A percentile compares a stretch with the other conserved stretches of the same genome.
These are phyloP conservation scores for Rugonectria rugulosa DNA, from an alignment of 2,329 filamentous ascomycete species.

Conservation along the genomic window DNA sequence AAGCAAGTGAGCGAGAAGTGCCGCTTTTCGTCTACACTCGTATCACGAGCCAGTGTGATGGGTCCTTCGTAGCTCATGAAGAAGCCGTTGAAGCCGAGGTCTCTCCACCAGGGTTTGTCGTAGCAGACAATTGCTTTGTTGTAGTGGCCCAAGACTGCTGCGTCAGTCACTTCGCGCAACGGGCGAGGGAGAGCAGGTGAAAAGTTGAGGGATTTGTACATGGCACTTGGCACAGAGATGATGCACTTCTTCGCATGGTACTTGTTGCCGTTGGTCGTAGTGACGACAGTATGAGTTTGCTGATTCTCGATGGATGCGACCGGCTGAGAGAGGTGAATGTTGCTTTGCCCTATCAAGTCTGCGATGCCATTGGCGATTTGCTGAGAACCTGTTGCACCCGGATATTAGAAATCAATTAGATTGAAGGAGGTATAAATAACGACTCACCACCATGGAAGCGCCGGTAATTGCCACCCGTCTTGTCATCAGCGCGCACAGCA, in stretches of 20 bases:
- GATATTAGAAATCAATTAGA: not conserved
- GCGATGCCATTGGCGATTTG: slow-evolving; percentile 39
- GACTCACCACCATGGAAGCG: slow-evolving; percentile 36
- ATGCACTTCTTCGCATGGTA: slow-evolving; percentile 51
- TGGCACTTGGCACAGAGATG: slow-evolving; percentile 57
- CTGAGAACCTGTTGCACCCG: slow-evolving; percentile 32
- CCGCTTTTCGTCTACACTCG: slow-evolving; percentile 41
- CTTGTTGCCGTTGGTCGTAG: slow-evolving; percentile 30
- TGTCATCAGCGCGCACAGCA: slow-evolving; percentile 45
- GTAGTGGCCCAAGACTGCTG: slow-evolving; percentile 52
- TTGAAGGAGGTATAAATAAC: not conserved
- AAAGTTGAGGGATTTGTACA: slow-evolving; percentile 56
- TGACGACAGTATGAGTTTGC: slow-evolving; percentile 25
- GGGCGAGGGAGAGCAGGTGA: slow-evolving; percentile 50
- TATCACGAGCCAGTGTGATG: slow-evolving; percentile 50
- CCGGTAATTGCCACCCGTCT: slow-evolving; percentile 46
- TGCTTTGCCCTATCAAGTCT: slow-evolving; percentile 32
- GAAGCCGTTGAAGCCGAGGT: slow-evolving; percentile 47
- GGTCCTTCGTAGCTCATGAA: slow-evolving; percentile 51
- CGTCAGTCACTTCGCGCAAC: slow-evolving; percentile 44
- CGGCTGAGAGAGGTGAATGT: slow-evolving; percentile 27
- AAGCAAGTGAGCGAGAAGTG: slow-evolving; percentile 51
- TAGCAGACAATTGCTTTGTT: slow-evolving; percentile 50
- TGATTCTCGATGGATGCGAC: slow-evolving; percentile 36
- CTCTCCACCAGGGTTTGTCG: slow-evolving; percentile 44